Conservation (phyloP, 176 grass and related monocot genomes). For the Eremochloa ophiuroides region DNA sequence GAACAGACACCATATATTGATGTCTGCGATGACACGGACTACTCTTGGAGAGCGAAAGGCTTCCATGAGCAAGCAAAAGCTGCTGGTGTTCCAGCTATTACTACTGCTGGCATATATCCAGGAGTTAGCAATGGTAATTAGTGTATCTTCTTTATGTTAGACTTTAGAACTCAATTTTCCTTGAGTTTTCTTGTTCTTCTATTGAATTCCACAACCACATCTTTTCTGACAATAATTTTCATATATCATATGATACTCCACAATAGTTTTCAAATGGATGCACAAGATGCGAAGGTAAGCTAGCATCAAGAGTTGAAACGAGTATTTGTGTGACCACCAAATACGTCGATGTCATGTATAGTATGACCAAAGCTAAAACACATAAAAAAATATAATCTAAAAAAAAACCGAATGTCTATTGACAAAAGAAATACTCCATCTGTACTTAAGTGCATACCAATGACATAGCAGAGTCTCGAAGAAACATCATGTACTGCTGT, state of each 20-base stretch:
- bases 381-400: background rate
- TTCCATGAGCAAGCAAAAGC: slow-evolving; percentile 76
- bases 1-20: slow-evolving; percentile 84
- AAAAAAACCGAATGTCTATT: background rate
- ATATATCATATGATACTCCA: background rate
- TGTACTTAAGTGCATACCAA: background rate
- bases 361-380: background rate
- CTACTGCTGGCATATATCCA: slow-evolving; percentile 92
- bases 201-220: background rate
- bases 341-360: background rate
- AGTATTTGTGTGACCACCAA: background rate
- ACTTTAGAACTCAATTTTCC: background rate
- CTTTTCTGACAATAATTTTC: background rate
- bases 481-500: background rate
- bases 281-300: background rate
- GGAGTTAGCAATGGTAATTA: slow-evolving; percentile 81
- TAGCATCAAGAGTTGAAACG: background rate
- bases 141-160: background rate
- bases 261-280: background rate
- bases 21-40: slow-evolving; percentile 85
- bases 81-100: slow-evolving; percentile 81
- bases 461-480: background rate
- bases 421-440: background rate
- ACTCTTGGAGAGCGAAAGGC: slow-evolving; percentile 71
- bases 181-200: background rate